Conservation (phyloP, 345 rosid genomes). For the Eucalyptus sp. region DNA sequence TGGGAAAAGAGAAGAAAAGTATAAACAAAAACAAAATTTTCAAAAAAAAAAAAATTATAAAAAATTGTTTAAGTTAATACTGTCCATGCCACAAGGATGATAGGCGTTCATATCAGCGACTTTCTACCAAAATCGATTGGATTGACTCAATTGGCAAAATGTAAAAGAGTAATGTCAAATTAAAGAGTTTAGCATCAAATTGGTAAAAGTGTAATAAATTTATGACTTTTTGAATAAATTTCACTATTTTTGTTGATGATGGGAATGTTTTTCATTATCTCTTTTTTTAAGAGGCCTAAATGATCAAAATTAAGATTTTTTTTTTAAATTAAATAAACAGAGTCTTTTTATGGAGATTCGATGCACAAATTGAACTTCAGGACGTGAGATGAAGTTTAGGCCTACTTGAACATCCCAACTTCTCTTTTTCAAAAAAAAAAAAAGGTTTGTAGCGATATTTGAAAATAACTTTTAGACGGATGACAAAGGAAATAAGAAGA, state of each 20-base stretch:
- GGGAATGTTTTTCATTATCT: not conserved
- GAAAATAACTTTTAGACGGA: not conserved
- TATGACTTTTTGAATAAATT: too few species aligned
- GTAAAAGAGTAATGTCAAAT: too few species aligned
- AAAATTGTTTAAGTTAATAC: too few species aligned
- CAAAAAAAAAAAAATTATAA: too few species aligned
- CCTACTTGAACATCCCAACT: not conserved
- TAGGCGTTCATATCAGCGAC: fast-evolving
- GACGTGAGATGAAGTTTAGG: not conserved
- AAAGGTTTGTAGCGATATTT: not conserved
- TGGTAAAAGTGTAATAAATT: not conserved
- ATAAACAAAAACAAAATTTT: too few species aligned
- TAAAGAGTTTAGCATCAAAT: too few species aligned
- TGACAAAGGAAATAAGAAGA: not conserved
- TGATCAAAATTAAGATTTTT: not conserved
- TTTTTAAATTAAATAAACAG: not conserved
- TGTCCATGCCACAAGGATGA: too few species aligned
- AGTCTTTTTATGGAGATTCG: not conserved
- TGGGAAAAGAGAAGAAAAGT: too few species aligned
- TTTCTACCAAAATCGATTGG: not conserved
- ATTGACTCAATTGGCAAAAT: not conserved
- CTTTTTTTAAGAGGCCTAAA: not conserved
- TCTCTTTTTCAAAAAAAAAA: not conserved
- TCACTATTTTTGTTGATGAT: not conserved
- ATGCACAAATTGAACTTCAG: not conserved